Evolutionary conservation across 2,329 filamentous ascomycete species (phyloP).

Genomic region (Xylariaceae sp.): DNA sequence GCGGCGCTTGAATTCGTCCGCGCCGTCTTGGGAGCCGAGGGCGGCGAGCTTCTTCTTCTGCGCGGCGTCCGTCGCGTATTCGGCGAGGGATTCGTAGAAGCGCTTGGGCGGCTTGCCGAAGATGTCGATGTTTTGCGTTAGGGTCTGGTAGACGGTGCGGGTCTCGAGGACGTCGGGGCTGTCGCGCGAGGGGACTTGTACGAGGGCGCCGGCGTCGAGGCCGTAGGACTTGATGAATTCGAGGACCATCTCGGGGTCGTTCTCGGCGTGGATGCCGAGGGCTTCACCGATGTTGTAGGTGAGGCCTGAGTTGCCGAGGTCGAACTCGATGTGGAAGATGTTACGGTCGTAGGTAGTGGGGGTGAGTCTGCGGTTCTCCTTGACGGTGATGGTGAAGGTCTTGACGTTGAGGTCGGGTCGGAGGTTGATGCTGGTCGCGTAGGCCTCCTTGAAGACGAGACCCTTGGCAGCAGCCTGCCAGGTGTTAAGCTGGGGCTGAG

Average conservation of each 20-base stretch:
- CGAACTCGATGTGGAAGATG: slow-evolving; percentile 99
- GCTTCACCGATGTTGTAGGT: slow-evolving; percentile 97
- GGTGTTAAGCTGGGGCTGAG: slow-evolving; percentile 58
- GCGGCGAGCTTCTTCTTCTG: slow-evolving; percentile 76
- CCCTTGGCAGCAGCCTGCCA: slow-evolving; percentile 85
- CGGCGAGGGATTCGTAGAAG: slow-evolving; percentile 90
- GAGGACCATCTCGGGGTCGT: slow-evolving; percentile 71
- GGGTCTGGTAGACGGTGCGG: slow-evolving; percentile 85
- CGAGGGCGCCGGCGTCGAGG: slow-evolving; percentile 73
- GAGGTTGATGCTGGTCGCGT: slow-evolving; percentile 64
- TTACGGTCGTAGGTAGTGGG: slow-evolving; percentile 88
- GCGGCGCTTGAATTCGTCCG: slow-evolving; percentile 85
- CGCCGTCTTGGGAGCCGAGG: slow-evolving; percentile 72
- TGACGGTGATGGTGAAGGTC: slow-evolving; percentile 82
- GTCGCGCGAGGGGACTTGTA: slow-evolving; percentile 87
- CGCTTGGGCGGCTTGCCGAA: slow-evolving; percentile 95
- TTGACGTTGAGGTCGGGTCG: slow-evolving; percentile 82
- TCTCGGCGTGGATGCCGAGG: slow-evolving; percentile 92
- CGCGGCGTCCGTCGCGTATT: slow-evolving; percentile 74
- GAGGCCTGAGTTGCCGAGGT: slow-evolving; percentile 83
- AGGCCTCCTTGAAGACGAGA: slow-evolving; percentile 91
- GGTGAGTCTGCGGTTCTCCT: slow-evolving; percentile 92
- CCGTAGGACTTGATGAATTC: slow-evolving; percentile 90
- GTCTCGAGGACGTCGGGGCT: slow-evolving; percentile 70
- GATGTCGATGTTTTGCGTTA: slow-evolving; percentile 91